Evolutionary conservation across 768 basidiomycete genomes (phyloP), one percentile per base, ranked within the genome.

Genomic region (Kwoniella dendrophila): DNA sequence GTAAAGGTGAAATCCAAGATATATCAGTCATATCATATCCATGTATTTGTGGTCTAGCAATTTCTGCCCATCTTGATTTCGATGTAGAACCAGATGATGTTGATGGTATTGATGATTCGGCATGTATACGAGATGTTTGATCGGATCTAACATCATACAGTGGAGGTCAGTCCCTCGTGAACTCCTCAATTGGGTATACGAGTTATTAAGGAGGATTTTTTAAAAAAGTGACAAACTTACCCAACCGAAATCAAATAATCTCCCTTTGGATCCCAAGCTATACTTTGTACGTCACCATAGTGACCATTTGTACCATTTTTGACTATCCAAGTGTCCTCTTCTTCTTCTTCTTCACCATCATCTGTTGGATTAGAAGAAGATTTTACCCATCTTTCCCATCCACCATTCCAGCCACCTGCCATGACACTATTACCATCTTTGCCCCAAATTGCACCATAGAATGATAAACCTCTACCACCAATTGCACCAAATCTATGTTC

Each of bases 361-460:
- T n/a, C n/a, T n/a, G n/a, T n/a, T n/a, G n/a, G n/a, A n/a, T n/a
- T n/a, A n/a, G 4, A 18, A 22, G 43, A 6, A 43, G 27, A 38
- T 71, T 64, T 63, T 11, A 81, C 79, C 95, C 96, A 99, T 32
- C 91, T 84, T 69, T 95, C 84, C 88, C 91, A 94, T 0, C 91
- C 89, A 32, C 96, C 96, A 50, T 87, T 87, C 96, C 96, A 99
- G 0, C 93, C 94, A 85, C 88, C 90, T 2, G 89, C 90, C 18
- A 95, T 71, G 0, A 86, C 88, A 41, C 90, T 86, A 24, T 77
- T 71, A 0, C 88, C 88, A 18, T 81, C 76, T 29, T 74, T 77
- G 1, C 84, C 85, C 94, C 94, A 99, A 4, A 91, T 68, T 0
- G 89, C 92, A 1, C 93, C 93, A 41, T 94, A 88, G 76, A 99